phyloP scores from a whole-genome alignment of 345 rosid species.

The Sonneratia alba region DNA sequence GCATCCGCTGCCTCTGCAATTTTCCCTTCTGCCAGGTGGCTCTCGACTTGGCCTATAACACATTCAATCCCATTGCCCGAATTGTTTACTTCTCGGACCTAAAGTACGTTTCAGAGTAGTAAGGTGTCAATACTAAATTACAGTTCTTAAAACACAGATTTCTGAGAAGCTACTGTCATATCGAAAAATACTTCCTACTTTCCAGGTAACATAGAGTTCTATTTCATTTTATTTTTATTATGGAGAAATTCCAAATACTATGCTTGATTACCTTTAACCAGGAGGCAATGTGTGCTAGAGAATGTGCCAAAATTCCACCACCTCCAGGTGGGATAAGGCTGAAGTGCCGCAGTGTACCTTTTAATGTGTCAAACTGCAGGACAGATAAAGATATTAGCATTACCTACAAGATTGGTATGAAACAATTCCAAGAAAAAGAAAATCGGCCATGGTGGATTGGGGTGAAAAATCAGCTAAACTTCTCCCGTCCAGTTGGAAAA shows the following conservation, averaged over 20 bases:
- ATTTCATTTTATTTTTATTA: not conserved
- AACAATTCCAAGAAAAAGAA: not conserved
- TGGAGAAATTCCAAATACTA: not conserved
- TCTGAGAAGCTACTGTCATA: not conserved
- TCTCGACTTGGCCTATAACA: conserved; percentile 55
- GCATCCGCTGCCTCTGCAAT: conserved; percentile 81
- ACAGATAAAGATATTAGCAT: not conserved
- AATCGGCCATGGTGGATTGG: not conserved
- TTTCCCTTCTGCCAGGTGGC: conserved; percentile 68
- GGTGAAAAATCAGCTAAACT: not conserved
- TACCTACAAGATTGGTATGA: not conserved
- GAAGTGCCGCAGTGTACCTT: conserved; percentile 74
- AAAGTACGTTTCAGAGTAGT: not conserved
- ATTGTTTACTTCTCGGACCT: conserved; percentile 63
- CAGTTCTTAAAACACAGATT: not conserved
- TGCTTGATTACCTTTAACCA: conserved; percentile 58
- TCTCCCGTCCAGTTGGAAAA: not conserved
- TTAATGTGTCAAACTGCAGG: conserved; percentile 65
- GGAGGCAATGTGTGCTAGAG: conserved; percentile 65
- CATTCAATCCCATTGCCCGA: conserved; percentile 71
- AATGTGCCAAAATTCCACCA: conserved; percentile 74
- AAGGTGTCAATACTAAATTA: not conserved
- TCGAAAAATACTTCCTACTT: not conserved
- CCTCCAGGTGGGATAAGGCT: conserved; percentile 89
- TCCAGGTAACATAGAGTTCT: not conserved